Percentiles rank a stretch among this genome's conserved stretches.
Evolutionary conservation across 257 asterid genomes (phyloP).

Genomic region (Gentiana dahurica): DNA sequence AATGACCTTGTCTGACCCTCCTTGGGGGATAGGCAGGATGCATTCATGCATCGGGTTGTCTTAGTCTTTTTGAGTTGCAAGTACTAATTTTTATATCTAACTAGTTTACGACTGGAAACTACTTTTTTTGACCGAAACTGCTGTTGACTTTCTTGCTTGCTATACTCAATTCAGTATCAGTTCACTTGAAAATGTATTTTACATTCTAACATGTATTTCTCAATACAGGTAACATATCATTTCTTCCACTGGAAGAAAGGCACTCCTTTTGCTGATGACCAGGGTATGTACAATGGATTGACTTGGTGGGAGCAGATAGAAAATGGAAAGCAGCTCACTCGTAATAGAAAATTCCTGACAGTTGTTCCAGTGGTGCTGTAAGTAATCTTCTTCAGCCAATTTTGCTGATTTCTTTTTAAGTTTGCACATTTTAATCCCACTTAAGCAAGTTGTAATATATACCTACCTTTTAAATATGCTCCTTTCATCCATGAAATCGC

Average conservation of each 20-base stretch:
- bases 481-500: too few species aligned
- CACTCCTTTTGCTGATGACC: slow-evolving; percentile 92
- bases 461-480: too few species aligned
- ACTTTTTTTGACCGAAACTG: too few species aligned
- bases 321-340: slow-evolving; percentile 86
- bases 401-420: background rate
- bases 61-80: too few species aligned
- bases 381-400: slow-evolving; percentile 15
- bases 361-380: slow-evolving; percentile 91
- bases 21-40: too few species aligned
- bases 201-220: slow-evolving; percentile 11
- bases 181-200: slow-evolving; percentile 1
- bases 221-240: slow-evolving; percentile 62
- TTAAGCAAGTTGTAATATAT: too few species aligned
- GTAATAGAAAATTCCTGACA: slow-evolving; percentile 81
- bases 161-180: too few species aligned
- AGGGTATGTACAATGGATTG: slow-evolving; percentile 75
- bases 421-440: background rate
- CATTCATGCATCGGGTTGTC: too few species aligned
- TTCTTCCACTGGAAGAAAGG: slow-evolving; percentile 95
- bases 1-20: too few species aligned
- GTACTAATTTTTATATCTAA: too few species aligned
- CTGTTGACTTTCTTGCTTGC: too few species aligned
- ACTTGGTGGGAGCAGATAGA: slow-evolving; percentile 98
- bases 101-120: too few species aligned